phyloP scores from a whole-genome alignment of 176 grass and related monocot species.

The Tillandsia leiboldiana region DNA sequence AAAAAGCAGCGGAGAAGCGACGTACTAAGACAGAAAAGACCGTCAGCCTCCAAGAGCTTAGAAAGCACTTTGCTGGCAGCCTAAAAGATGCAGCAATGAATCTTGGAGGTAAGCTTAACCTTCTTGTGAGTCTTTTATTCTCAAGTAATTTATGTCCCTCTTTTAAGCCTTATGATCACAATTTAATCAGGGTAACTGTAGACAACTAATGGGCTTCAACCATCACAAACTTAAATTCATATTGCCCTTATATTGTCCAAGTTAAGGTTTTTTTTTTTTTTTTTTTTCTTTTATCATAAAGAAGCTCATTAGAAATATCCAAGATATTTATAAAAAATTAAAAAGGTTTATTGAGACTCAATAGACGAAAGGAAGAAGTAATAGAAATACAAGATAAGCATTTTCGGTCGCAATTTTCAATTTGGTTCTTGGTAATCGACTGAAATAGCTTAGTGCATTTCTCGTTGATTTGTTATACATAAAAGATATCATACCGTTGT shows the following conservation, averaged over 20 bases:
- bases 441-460: neutral
- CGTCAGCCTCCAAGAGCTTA: constrained; percentile 64
- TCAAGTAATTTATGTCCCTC: neutral
- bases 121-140: constrained; percentile 6
- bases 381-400: too few relatives aligned
- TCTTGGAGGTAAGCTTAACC: constrained; percentile 61
- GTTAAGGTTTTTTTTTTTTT: too few relatives aligned
- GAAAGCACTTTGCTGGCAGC: constrained; percentile 91
- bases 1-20: constrained; percentile 51
- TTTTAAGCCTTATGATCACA: neutral
- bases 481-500: constrained; percentile 6
- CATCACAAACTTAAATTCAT: too few relatives aligned
- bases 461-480: neutral
- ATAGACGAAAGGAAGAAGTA: too few relatives aligned
- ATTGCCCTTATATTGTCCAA: too few relatives aligned
- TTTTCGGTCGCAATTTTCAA: too few relatives aligned
- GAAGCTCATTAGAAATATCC: too few relatives aligned
- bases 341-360: too few relatives aligned
- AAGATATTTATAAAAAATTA: too few relatives aligned
- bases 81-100: constrained; percentile 96
- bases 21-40: constrained; percentile 71
- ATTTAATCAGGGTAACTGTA: neutral
- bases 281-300: too few relatives aligned
- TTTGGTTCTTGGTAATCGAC: neutral
- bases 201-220: too few relatives aligned